Evolutionary conservation across 73 alveolate species (phyloP).

Genomic region (Diophrys sp.): DNA sequence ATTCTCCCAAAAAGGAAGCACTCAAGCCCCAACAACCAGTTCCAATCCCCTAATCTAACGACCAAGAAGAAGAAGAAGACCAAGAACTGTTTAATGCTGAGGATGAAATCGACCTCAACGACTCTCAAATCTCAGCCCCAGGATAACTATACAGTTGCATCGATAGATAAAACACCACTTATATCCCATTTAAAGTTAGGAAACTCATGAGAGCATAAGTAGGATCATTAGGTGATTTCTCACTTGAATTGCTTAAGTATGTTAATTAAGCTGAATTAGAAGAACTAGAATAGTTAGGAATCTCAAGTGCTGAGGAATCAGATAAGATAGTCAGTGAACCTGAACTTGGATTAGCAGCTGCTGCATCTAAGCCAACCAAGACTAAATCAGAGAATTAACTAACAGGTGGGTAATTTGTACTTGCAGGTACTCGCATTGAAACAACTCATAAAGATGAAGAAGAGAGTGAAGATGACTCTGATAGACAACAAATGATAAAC

Average conservation of each 20-base stretch:
- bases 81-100: not conserved
- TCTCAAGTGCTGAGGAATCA: not conserved
- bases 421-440: not conserved
- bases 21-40: not conserved
- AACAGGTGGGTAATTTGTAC: not conserved
- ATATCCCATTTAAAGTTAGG: not conserved
- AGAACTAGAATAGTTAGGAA: not conserved
- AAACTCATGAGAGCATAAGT: not conserved
- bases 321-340: not conserved
- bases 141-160: not conserved
- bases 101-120: not conserved
- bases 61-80: too few species aligned
- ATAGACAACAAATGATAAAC: not conserved
- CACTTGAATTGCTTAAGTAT: not conserved
- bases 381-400: not conserved
- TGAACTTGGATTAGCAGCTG: not conserved
- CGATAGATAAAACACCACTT: not conserved
- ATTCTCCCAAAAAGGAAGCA: not conserved
- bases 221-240: not conserved
- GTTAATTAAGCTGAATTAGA: not conserved
- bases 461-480: not conserved
- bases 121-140: not conserved
- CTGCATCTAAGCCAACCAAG: too few species aligned
- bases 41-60: too few species aligned
- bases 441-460: not conserved